Conservation (phyloP, 495 filamentous ascomycete genomes). For the Podospora australis region DNA sequence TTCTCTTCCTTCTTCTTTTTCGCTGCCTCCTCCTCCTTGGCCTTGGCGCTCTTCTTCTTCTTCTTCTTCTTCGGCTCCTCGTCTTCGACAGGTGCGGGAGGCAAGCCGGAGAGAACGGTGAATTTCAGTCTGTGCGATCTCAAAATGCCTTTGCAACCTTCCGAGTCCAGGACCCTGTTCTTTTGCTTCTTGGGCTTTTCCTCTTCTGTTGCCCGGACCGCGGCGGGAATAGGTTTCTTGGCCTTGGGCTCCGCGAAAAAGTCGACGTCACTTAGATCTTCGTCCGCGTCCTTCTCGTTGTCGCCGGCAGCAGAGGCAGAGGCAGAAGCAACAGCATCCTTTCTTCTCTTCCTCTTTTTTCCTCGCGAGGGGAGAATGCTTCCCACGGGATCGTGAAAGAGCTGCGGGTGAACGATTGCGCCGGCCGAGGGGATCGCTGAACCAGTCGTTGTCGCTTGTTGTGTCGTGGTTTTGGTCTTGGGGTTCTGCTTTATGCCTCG, state of each 20-base stretch:
- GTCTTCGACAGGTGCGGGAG: slow-evolving; percentile 21
- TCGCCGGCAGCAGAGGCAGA: slow-evolving; percentile 13
- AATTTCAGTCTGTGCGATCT: slow-evolving; percentile 84
- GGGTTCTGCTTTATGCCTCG: slow-evolving; percentile 49
- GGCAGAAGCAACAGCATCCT: too few species aligned
- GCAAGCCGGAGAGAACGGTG: slow-evolving; percentile 49
- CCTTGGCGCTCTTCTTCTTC: slow-evolving; percentile 26
- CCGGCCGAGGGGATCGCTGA: slow-evolving; percentile 44
- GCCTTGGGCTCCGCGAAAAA: slow-evolving; percentile 38
- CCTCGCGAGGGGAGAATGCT: slow-evolving; percentile 19
- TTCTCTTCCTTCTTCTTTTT: slow-evolving; percentile 45
- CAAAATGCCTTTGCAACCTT: slow-evolving; percentile 67
- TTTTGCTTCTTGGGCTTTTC: slow-evolving; percentile 25
- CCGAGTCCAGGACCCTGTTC: slow-evolving; percentile 43
- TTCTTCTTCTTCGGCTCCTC: slow-evolving; percentile 37
- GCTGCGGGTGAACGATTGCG: slow-evolving; percentile 40
- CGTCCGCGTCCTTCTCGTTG: slow-evolving; percentile 23
- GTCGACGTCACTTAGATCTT: slow-evolving; percentile 35
- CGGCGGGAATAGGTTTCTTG: slow-evolving; percentile 15
- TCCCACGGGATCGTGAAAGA: slow-evolving; percentile 40
- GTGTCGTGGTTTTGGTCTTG: slow-evolving; percentile 22
- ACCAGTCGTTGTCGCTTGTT: slow-evolving; percentile 11
- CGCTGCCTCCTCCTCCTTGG: slow-evolving; percentile 42
- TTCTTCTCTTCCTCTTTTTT: slow-evolving; percentile 46
- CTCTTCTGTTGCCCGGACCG: slow-evolving; percentile 6